Evolutionary conservation across 1,284 basidiomycete species (phyloP), one percentile per base, ranked within the genome.

Genomic region (Exobasidium rhododendri): DNA sequence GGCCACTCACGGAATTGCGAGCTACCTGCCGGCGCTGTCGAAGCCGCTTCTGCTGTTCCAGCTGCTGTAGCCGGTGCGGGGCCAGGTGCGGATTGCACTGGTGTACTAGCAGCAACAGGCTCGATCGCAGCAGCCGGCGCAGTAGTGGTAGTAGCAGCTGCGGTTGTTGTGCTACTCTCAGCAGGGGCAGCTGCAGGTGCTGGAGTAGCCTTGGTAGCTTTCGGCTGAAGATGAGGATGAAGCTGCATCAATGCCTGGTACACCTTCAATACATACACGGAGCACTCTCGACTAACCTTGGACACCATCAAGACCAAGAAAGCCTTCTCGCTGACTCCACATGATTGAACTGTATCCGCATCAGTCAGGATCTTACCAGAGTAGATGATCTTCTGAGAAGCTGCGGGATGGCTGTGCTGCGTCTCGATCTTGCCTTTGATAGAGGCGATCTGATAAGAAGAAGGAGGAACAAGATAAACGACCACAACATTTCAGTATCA

Each of bases 281-380:
- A 50, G 30, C 24, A 17, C 32, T 13, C 83, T 64, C 68, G n/a
- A n/a, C n/a, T n/a, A n/a, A 93, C 92, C 87, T 97, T 98, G 59
- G 92, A 88, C 50, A 97, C 91, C 94, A 98, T 98, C 52, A 98
- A 86, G 20, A 99, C 96, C 63, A 98, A 84, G 83, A 99, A 99
- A 58, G 97, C 94, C 83, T 97, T 98, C 83, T 98, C 94, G 83
- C 97, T 94, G 84, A 98, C 91, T 64, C 89, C 88, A 78, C 89
- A 91, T 61, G 89, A 89, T 69, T 87, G 90, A 44, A 99, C 85
- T 0, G 89, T 89, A 84, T 93, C 93, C 63, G 88, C 86, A 81
- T 99, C 93, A 20, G 86, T 81, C 44, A 98, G 85, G 54, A 99
- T 90, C 84, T 97, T 96, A 65, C 94, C 94, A 54, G 92, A 88